A percentile compares a stretch with the other conserved stretches of the same genome.
phyloP scores from a whole-genome alignment of 257 asterid species.

The Petrea volubilis region DNA sequence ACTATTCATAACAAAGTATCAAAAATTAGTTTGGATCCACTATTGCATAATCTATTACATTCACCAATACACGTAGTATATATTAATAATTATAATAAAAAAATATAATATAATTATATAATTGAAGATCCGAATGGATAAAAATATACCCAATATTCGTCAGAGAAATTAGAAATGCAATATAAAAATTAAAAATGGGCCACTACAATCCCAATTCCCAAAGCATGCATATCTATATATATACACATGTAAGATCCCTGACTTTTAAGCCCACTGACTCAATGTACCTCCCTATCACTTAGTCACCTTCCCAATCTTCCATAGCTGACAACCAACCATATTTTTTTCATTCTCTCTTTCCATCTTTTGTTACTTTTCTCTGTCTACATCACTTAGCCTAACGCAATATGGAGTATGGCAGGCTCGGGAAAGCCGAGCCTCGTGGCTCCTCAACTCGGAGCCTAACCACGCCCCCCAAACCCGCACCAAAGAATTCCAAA shows the following conservation, averaged over 20 bases:
- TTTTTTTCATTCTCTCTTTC: neutral
- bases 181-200: too few relatives aligned
- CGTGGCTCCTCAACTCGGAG: constrained; percentile 39
- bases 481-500: constrained; percentile 32
- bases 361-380: neutral
- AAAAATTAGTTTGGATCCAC: too few relatives aligned
- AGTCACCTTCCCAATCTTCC: neutral
- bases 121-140: too few relatives aligned
- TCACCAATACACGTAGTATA: too few relatives aligned
- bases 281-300: neutral
- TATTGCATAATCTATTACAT: too few relatives aligned
- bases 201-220: too few relatives aligned
- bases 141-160: too few relatives aligned
- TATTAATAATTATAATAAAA: too few relatives aligned
- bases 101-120: too few relatives aligned
- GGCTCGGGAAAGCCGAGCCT: constrained; percentile 51
- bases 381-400: neutral
- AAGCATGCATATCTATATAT: too few relatives aligned
- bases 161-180: too few relatives aligned
- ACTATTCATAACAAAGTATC: too few relatives aligned
- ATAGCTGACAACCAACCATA: neutral
- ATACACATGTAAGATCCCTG: neutral
- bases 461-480: constrained; percentile 24
- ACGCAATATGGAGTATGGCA: constrained; percentile 58
- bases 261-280: neutral